These are phyloP conservation scores for Phoma sp. DNA, from an alignment of 2,329 filamentous ascomycete genomes.

Conservation along the genomic window DNA sequence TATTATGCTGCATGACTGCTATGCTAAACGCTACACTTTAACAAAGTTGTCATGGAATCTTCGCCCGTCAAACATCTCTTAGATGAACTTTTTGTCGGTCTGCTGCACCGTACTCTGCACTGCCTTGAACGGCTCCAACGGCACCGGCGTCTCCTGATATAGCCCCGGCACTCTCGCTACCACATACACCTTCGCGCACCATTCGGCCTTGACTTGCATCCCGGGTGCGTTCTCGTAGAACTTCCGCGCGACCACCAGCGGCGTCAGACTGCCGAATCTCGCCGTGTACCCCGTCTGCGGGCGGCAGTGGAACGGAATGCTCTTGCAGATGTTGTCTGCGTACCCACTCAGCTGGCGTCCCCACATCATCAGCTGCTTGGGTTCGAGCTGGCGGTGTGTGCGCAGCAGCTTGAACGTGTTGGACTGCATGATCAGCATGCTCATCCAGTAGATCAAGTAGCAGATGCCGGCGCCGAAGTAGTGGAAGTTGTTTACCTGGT, in stretches of 20 bases:
- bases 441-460: conserved; percentile 48
- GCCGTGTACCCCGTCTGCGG: conserved; percentile 40
- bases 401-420: conserved; percentile 44
- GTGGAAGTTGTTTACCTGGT: conserved; percentile 41
- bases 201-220: conserved; percentile 32
- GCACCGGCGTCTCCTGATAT: conserved; percentile 34
- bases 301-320: conserved; percentile 42
- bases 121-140: conserved; percentile 36
- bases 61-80: neutral
- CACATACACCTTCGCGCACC: conserved; percentile 43
- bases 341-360: conserved; percentile 40
- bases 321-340: conserved; percentile 43
- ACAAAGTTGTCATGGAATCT: too few species aligned
- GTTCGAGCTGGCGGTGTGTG: conserved; percentile 30
- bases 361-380: conserved; percentile 43
- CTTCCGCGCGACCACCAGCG: conserved; percentile 45
- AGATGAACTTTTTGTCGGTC: conserved; percentile 31
- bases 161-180: conserved; percentile 41
- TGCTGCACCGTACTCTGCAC: conserved; percentile 37
- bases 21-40: too few species aligned
- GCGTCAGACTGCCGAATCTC: conserved; percentile 44
- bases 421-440: conserved; percentile 45
- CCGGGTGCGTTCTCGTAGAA: conserved; percentile 41
- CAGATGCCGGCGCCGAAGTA: conserved; percentile 44
- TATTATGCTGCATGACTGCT: too few species aligned